Conservation (phyloP, 257 asterid species). For the Lycium ferocissimum region DNA sequence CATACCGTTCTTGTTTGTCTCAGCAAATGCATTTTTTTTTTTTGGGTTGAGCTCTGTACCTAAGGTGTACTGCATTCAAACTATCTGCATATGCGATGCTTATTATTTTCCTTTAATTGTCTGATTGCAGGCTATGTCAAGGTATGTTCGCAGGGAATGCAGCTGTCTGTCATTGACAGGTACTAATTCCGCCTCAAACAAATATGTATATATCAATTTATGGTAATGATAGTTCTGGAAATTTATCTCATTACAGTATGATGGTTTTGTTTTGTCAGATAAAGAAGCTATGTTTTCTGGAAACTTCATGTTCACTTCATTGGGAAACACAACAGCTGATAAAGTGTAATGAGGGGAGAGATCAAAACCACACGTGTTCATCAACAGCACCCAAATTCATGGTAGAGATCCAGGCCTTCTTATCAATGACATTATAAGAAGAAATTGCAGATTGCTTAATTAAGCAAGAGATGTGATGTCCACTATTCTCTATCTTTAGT, state of each 20-base stretch:
- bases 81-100: not conserved
- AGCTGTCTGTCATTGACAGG: constrained; percentile 47
- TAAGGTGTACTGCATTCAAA: not conserved
- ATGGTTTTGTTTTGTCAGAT: constrained; percentile 27
- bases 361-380: not conserved
- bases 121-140: constrained; percentile 69
- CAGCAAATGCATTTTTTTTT: not conserved
- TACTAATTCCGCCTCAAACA: constrained; percentile 36
- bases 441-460: not conserved
- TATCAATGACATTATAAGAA: not conserved
- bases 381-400: not conserved
- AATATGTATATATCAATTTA: constrained; percentile 19
- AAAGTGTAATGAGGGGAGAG: constrained; percentile 34
- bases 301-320: constrained; percentile 74
- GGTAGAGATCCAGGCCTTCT: constrained; percentile 17
- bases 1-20: not conserved
- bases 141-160: too few relatives aligned
- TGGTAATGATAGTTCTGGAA: not conserved
- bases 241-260: not conserved
- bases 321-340: constrained; percentile 48
- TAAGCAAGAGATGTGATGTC: not conserved
- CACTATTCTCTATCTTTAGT: not conserved
- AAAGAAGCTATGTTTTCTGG: constrained; percentile 63
- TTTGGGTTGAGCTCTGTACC: not conserved
- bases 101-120: not conserved